These are phyloP conservation scores for Pleurotus citrinopileatus DNA, from an alignment of 768 basidiomycete genomes.

Conservation along the genomic window DNA sequence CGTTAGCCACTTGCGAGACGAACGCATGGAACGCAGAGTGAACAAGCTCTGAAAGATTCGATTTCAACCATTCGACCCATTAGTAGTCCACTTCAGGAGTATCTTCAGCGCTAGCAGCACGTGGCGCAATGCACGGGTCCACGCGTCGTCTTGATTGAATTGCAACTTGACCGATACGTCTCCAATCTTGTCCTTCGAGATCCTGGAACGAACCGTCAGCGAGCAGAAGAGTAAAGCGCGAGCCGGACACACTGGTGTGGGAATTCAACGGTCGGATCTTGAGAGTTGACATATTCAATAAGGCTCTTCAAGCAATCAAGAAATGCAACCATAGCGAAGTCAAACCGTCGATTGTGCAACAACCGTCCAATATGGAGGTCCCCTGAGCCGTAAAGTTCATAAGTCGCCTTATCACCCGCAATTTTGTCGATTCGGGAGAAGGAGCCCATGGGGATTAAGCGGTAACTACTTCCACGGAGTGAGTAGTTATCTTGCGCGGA, in stretches of 20 bases:
- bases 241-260: constrained; percentile 74
- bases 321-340: constrained; percentile 94
- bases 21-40: background rate
- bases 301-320: constrained; percentile 93
- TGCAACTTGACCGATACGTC: constrained; percentile 93
- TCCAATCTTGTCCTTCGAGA: constrained; percentile 92
- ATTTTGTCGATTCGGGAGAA: constrained; percentile 90
- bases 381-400: constrained; percentile 94
- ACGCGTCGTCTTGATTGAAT: constrained; percentile 92
- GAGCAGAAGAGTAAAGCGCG: background rate
- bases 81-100: constrained; percentile 83
- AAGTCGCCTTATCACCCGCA: constrained; percentile 76
- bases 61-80: constrained; percentile 61
- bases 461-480: constrained; percentile 55
- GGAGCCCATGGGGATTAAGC: constrained; percentile 90
- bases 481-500: constrained; percentile 3
- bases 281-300: constrained; percentile 78
- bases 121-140: constrained; percentile 92
- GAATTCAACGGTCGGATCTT: constrained; percentile 72
- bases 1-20: background rate
- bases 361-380: constrained; percentile 87
- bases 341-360: constrained; percentile 93
- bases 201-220: constrained; percentile 47
- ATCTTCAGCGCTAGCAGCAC: constrained; percentile 89
- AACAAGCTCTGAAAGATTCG: background rate